These are phyloP conservation scores for Exserohilum rostratum DNA, from an alignment of 2,329 filamentous ascomycete genomes.

Conservation along the genomic window DNA sequence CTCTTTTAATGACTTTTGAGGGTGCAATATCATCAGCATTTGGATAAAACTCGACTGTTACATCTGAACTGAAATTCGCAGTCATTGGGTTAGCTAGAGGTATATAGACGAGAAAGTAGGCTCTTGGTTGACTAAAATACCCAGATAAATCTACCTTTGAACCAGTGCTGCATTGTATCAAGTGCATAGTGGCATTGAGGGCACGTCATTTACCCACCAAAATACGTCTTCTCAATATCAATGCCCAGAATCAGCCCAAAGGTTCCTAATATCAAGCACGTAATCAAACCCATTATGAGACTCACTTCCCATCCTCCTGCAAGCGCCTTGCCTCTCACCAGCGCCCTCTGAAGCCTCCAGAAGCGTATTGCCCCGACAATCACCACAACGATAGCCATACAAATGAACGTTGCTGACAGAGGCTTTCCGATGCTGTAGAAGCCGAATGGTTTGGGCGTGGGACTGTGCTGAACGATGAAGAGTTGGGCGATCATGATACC, in stretches of 20 bases:
- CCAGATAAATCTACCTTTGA: too few relatives aligned
- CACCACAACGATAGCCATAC: constrained; percentile 56
- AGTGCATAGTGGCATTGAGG: too few relatives aligned
- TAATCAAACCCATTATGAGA: constrained; percentile 53
- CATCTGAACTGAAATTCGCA: too few relatives aligned
- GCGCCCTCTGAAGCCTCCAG: constrained; percentile 65
- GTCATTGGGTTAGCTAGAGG: too few relatives aligned
- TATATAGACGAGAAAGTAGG: too few relatives aligned
- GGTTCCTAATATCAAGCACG: constrained; percentile 37
- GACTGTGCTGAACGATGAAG: constrained; percentile 64
- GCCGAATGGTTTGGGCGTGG: constrained; percentile 57
- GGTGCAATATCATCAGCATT: too few relatives aligned
- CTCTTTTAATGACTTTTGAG: too few relatives aligned
- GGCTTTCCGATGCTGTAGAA: constrained; percentile 68
- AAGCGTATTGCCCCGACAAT: constrained; percentile 64
- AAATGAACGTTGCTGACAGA: constrained; percentile 58
- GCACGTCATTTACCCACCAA: neutral
- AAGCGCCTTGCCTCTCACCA: constrained; percentile 63
- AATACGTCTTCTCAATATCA: constrained; percentile 24
- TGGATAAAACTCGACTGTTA: too few relatives aligned
- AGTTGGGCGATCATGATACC: constrained; percentile 71
- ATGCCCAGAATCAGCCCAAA: constrained; percentile 27
- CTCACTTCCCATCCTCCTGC: constrained; percentile 66
- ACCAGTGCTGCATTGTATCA: too few relatives aligned
- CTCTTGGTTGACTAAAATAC: too few relatives aligned